phyloP scores from a whole-genome alignment of 495 filamentous ascomycete genomes.

The Saxispiralis lemnorum region DNA sequence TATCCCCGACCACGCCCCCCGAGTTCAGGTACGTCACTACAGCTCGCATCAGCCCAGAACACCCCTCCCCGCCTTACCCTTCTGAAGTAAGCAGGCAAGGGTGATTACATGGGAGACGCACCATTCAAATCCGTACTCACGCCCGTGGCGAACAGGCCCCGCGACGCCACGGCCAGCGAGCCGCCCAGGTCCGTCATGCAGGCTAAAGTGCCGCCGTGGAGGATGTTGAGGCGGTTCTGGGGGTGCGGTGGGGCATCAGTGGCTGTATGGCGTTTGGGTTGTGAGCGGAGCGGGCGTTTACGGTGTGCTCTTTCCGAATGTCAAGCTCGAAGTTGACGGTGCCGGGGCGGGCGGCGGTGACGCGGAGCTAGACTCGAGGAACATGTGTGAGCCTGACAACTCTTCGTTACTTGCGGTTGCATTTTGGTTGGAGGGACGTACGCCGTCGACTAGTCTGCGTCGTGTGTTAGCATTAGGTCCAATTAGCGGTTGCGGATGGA shows the following conservation, averaged over 20 bases:
- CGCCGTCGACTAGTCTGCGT: slow-evolving; percentile 23
- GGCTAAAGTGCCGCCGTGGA: slow-evolving; percentile 90
- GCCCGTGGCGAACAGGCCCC: slow-evolving; percentile 71
- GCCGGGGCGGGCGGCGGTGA: slow-evolving; percentile 60
- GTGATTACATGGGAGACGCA: too few species aligned
- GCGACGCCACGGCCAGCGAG: slow-evolving; percentile 80
- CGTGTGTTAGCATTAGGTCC: background rate
- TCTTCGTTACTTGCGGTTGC: too few species aligned
- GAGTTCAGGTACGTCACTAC: slow-evolving; percentile 77
- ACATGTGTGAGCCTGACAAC: too few species aligned
- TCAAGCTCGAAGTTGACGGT: slow-evolving; percentile 74
- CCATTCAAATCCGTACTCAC: slow-evolving; percentile 87
- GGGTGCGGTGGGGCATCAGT: background rate
- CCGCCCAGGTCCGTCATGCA: slow-evolving; percentile 90
- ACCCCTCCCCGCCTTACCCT: background rate
- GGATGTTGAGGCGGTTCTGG: slow-evolving; percentile 77
- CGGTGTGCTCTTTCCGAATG: slow-evolving; percentile 76
- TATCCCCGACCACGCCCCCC: slow-evolving; percentile 70
- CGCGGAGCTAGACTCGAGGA: too few species aligned
- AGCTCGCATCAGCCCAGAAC: background rate
- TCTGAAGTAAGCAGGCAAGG: too few species aligned
- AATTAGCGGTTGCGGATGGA: background rate
- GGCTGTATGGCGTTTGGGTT: background rate
- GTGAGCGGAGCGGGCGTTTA: slow-evolving; percentile 19
- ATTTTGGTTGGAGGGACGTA: slow-evolving; percentile 5